Percentiles rank a stretch among this genome's conserved stretches.
phyloP scores from a whole-genome alignment of 345 rosid genomes.

The Lepidium aucheri region DNA sequence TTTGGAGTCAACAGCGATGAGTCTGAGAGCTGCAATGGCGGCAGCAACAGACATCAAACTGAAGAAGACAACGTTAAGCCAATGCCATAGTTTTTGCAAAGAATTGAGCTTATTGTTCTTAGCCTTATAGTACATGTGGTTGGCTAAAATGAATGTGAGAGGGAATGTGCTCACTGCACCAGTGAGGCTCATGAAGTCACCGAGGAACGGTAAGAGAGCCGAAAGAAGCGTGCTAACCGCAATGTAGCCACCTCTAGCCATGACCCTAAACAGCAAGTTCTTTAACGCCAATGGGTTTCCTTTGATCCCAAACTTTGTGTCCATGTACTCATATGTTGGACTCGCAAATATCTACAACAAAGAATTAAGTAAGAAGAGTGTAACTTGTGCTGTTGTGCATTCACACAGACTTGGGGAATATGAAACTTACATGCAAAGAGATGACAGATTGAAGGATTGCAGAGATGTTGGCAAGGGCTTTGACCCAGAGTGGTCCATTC shows the following conservation, averaged over 20 bases:
- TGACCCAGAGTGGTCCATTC: slow-evolving; percentile 77
- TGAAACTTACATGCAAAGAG: slow-evolving; percentile 57
- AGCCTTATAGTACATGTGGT: slow-evolving; percentile 76
- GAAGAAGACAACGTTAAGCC: slow-evolving; percentile 69
- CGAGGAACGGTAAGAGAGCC: slow-evolving; percentile 79
- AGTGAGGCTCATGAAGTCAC: slow-evolving; percentile 85
- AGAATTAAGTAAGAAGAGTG: neutral
- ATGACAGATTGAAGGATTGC: slow-evolving; percentile 88
- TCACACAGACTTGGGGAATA: neutral
- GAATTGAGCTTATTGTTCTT: slow-evolving; percentile 39
- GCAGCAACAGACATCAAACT: slow-evolving; percentile 62
- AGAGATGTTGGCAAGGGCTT: slow-evolving; percentile 59
- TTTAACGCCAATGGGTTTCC: slow-evolving; percentile 51
- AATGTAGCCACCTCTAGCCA: slow-evolving; percentile 73
- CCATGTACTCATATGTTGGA: slow-evolving; percentile 85
- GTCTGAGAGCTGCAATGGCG: slow-evolving; percentile 60
- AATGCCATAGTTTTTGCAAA: slow-evolving; percentile 65
- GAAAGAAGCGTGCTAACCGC: slow-evolving; percentile 59
- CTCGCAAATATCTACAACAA: slow-evolving; percentile 73
- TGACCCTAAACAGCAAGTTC: slow-evolving; percentile 53
- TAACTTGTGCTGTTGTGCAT: neutral
- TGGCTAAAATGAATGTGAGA: slow-evolving; percentile 84
- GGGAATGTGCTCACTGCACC: slow-evolving; percentile 95
- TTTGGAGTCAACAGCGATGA: slow-evolving; percentile 69
- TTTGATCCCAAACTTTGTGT: slow-evolving; percentile 63